Base-by-base conservation (phyloP, 2,329 filamentous ascomycete genomes). In the Fusarium tuaranense region DNA sequence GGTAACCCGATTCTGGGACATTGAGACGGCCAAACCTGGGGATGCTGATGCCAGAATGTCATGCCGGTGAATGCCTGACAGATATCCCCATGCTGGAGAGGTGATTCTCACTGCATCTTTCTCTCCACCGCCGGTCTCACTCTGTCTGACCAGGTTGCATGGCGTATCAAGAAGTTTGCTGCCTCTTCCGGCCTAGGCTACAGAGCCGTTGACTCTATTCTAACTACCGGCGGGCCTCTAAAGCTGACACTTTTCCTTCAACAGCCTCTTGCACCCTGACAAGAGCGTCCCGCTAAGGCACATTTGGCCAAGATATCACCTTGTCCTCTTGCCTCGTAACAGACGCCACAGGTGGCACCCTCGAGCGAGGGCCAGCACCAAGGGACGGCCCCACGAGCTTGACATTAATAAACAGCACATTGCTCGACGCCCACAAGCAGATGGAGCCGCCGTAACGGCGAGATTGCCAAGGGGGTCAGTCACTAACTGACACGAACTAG, bases 401-500 rank as follows among this genome's bases (percentile, higher is more conserved):
- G 70, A 72, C 76, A 78, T 70, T 72, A 69, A 78, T 67, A 75
- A 71, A 66, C 67, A 63, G 44, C 38, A 68, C 41, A 46, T 65
- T 63, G 51, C 58, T 63, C 65, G 39, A 60, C 22, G 44, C 53
- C 57, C 57, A 68, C 63, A 66, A 27, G 59, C 41, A 44, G 65
- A 62, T 64, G 62, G 34, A 64, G 67, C 46, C 48, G 65, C 68
- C 46, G 55, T 69, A 59, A 62, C 62, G 62, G 65, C 63, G 69
- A 73, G 65, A 73, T 73, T 78, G 68, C 58, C 72, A 77, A 74
- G 74, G 66, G 63, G 64, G 63, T 60, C 41, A 61, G 65, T 69
- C 63, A 60, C 58, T 70, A 41, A 67, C 64, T 73, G 69, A 78
- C 73, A 73, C 67, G 68, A 76, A 71, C 70, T 65, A 68, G 70